Base-by-base conservation (phyloP, 2,329 filamentous ascomycete species). In the Elsinoe perseae region DNA sequence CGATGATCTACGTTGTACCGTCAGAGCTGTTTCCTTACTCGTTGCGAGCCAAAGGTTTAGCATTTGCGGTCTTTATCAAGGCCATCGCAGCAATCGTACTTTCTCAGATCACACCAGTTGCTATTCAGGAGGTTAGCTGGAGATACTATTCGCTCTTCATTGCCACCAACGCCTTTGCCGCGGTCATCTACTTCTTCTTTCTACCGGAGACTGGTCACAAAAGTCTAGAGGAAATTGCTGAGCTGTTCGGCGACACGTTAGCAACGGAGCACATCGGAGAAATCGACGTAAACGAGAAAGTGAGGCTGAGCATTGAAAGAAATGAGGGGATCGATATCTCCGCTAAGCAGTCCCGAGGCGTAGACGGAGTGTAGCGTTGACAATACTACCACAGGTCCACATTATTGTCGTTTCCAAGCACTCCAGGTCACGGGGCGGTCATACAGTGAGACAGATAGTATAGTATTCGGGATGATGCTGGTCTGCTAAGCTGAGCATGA, bases 81-180 rank as follows among this genome's bases (percentile, higher is more conserved):
- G 44, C 48, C 18, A 52, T 52, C 30, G 32, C 48, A 21, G 66
- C 69, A 58, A 63, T 65, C 7, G 62, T 69, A 1, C 70, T 20
- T 5, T 52, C 48, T 14, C 48, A 38, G 30, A 25, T 38, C 48
- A 70, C 67, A 1, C 70, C 70, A 1, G 60, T 68, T 9, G 71
- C 71, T 1, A 61, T 74, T 21, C 63, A 66, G 4, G 60, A 63
- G 30, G 67, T 73, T 7, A 61, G 66, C 4, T 73, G 71, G 70
- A 69, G 65, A 52, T 73, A 71, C 58, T 73, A 73, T 57, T 64
- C 68, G 2, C 61, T 74, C 1, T 70, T 73, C 58, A 73, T 73
- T 54, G 50, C 48, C 50, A 59, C 58, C 4, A 69, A 68, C 44
- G 10, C 70, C 0, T 62, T 68, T 23, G 64, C 68, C 1, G 65